These are phyloP conservation scores for Prototheca wickerhamii DNA, from an alignment of 163 green algal species.

Conservation along the genomic window DNA sequence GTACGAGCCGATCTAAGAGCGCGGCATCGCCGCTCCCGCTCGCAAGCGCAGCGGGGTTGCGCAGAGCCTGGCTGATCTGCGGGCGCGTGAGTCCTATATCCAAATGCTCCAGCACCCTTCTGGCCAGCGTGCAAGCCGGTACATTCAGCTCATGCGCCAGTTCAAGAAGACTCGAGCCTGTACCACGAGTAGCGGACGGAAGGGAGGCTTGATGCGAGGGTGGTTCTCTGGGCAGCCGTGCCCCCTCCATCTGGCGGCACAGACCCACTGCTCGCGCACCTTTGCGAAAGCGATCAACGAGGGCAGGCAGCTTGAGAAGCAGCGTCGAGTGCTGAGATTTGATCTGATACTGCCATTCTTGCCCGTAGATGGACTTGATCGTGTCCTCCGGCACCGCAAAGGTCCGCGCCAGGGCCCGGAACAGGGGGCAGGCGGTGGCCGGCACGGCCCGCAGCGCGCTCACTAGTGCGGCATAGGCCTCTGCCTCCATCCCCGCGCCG, in stretches of 20 bases:
- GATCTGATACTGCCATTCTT: constrained; percentile 25
- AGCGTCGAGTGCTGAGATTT: neutral
- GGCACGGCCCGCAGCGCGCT: constrained; percentile 11
- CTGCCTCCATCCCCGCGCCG: neutral
- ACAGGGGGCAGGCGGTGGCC: constrained; percentile 19
- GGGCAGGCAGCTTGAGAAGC: neutral
- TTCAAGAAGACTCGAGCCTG: neutral
- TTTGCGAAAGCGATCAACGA: too few species aligned
- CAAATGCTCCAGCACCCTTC: constrained; percentile 37
- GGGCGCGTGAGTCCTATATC: constrained; percentile 33
- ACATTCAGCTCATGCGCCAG: neutral
- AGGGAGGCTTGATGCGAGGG: neutral
- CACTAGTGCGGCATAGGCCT: constrained; percentile 2
- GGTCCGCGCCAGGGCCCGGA: constrained; percentile 3
- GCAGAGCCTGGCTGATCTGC: neutral
- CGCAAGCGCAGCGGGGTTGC: too few species aligned
- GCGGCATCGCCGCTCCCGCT: neutral
- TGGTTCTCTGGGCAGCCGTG: too few species aligned
- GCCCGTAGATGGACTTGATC: constrained; percentile 50
- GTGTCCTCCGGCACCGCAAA: constrained; percentile 38
- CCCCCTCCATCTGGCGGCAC: too few species aligned
- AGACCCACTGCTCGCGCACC: too few species aligned
- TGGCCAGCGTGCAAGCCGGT: neutral
- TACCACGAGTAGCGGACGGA: neutral
- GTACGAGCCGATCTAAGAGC: neutral